Base-by-base conservation (phyloP, 208 protist genomes). In the Trypanosoma boissoni region DNA sequence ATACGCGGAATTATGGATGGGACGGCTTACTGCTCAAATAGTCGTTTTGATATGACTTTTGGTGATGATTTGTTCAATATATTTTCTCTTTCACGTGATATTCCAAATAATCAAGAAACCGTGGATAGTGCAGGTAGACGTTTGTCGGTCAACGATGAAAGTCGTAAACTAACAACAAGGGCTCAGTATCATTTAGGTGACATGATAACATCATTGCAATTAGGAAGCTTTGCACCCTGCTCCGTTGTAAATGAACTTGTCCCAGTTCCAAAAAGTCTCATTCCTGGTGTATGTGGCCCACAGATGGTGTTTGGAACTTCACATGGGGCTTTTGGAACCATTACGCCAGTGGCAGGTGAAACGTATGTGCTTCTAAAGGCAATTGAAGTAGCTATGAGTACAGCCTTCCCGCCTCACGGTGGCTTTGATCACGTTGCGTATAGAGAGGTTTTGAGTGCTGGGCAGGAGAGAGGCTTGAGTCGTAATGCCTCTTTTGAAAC, bases 31-130 rank as follows among this genome's bases (percentile, higher is more conserved):
- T 34, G 58, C 56, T 49, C 24, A 53, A 45, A 28, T 26, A 28
- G 20, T 27, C 7, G 32, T 28, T 14, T 57, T 26, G 48, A 68
- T 36, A 55, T 90, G 9, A 82, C 71, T 55, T 58, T 92, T 42
- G 81, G 59, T 18, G 88, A 95, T 62, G 83, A 91, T 58, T 71
- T 59, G 45, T 58, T 87, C 3, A 94, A 94, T 70, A 80, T 83
- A 67, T 68, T 86, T 46, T 68, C 48, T 24, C 50, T 86, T 23
- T 72, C 54, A 7, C 68, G 71, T 46, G 52, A 66, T 27, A 20
- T 18, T 55, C 7, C 18, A 14, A 8, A 26, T 8, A 56, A n/a
- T 39, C 29, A 36, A 20, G 31, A 23, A 24, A 49, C 45, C 9
- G 39, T 43, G 45, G 63, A 49, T 27, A 36, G 9, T 9, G 0